phyloP scores from a whole-genome alignment of 169 alveolate genomes.

The Babesia sp. region DNA sequence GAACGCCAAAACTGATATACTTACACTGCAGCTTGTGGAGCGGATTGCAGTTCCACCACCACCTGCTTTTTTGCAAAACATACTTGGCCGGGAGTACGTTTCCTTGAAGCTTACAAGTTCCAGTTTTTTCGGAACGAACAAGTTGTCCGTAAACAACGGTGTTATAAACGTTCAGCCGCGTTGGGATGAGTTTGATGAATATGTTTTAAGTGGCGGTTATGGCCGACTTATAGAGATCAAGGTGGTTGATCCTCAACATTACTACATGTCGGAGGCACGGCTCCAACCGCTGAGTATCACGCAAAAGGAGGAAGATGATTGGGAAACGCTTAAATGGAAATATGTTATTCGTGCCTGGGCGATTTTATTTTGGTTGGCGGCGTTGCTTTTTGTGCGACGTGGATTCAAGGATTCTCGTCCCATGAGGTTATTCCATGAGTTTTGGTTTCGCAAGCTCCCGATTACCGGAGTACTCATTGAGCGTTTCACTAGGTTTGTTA shows the following conservation, averaged over 20 bases:
- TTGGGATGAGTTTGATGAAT: neutral
- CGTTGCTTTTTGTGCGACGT: neutral
- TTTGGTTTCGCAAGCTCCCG: neutral
- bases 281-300: neutral
- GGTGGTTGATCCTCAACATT: constrained; percentile 6
- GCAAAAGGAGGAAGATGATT: neutral
- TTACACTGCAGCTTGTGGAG: constrained; percentile 47
- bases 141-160: constrained; percentile 39
- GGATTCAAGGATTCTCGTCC: neutral
- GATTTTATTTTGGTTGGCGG: neutral
- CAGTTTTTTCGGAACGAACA: constrained; percentile 21
- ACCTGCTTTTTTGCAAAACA: constrained; percentile 31
- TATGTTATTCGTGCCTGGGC: constrained; percentile 11
- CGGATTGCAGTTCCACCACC: constrained; percentile 64
- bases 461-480: neutral
- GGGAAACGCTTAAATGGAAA: constrained; percentile 8
- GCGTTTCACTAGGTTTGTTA: neutral
- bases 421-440: neutral
- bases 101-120: constrained; percentile 36
- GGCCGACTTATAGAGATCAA: constrained; percentile 23
- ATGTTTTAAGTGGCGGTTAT: too few relatives aligned
- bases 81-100: constrained; percentile 2
- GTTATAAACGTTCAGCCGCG: constrained; percentile 27
- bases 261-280: constrained; percentile 13
- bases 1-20: constrained; percentile 27